These are phyloP conservation scores for Chamaecrista fasciculata DNA, from an alignment of 306 rosid genomes.

Conservation along the genomic window DNA sequence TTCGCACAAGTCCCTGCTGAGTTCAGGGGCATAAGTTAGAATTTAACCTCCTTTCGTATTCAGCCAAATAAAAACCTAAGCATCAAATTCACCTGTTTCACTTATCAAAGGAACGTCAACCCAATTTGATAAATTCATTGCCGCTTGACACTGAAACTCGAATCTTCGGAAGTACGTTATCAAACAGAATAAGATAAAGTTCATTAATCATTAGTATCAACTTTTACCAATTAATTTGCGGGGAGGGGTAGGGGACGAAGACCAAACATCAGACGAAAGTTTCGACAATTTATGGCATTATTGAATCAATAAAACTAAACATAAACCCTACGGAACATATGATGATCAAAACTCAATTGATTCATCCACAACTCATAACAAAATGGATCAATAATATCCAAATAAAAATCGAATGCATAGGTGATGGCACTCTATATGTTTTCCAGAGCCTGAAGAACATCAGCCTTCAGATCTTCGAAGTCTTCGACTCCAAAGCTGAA, in stretches of 20 bases:
- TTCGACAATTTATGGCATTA: background rate
- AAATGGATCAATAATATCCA: background rate
- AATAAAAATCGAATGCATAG: background rate
- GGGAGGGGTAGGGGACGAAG: background rate
- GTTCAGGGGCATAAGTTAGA: too few relatives aligned
- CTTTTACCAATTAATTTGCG: background rate
- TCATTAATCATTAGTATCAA: background rate
- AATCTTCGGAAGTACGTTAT: background rate
- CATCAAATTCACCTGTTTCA: too few relatives aligned
- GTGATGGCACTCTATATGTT: conserved; percentile 39
- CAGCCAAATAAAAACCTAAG: too few relatives aligned
- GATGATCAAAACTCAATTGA: conserved; percentile 34
- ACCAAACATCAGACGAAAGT: background rate
- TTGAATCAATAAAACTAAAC: conserved; percentile 19
- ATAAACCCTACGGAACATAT: conserved; percentile 12
- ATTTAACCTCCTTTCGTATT: too few relatives aligned
- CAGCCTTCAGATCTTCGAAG: conserved; percentile 65
- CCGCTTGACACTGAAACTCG: too few relatives aligned
- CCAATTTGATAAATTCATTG: too few relatives aligned
- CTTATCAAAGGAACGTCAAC: too few relatives aligned
- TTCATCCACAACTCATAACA: conserved; percentile 9
- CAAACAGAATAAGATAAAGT: background rate
- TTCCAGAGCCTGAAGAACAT: conserved; percentile 71
- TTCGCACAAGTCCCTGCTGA: too few relatives aligned
- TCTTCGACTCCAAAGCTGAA: conserved; percentile 94